Percentiles rank a stretch among this genome's conserved stretches.
Evolutionary conservation across 2,329 filamentous ascomycete genomes (phyloP).

Genomic region (Leptodontidium sp.): DNA sequence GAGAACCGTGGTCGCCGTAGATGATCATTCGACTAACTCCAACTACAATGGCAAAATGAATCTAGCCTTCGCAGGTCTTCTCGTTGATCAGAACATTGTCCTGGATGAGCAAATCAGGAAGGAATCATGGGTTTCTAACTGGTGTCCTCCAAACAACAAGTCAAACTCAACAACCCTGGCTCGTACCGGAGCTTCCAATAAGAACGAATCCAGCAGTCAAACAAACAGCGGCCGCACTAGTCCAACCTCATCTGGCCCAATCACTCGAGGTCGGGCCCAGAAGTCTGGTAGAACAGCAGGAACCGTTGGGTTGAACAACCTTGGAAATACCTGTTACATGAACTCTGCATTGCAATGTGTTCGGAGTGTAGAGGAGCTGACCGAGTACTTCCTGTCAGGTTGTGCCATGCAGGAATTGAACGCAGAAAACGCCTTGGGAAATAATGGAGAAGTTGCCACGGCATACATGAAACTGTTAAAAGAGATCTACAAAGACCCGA

Average conservation of each 20-base stretch:
- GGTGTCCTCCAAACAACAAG: constrained; percentile 43
- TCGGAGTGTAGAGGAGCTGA: constrained; percentile 90
- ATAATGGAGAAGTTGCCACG: constrained; percentile 86
- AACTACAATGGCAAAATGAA: constrained; percentile 81
- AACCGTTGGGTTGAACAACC: constrained; percentile 83
- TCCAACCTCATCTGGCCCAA: constrained; percentile 63
- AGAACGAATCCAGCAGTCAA: constrained; percentile 48
- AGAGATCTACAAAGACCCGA: constrained; percentile 77
- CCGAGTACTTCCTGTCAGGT: constrained; percentile 84
- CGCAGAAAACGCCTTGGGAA: constrained; percentile 81
- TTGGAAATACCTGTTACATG: constrained; percentile 99
- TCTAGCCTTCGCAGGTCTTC: constrained; percentile 71
- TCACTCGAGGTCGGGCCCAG: constrained; percentile 76
- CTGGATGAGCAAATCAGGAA: constrained; percentile 78
- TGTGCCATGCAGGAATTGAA: constrained; percentile 86
- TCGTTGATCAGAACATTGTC: constrained; percentile 79
- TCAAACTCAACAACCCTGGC: constrained; percentile 35
- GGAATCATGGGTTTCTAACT: constrained; percentile 65
- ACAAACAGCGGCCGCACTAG: constrained; percentile 74
- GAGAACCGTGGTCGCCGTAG: constrained; percentile 67
- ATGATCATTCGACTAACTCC: constrained; percentile 75
- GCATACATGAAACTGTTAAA: constrained; percentile 80
- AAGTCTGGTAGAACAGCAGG: constrained; percentile 76
- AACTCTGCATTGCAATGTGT: constrained; percentile 97
- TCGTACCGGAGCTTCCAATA: constrained; percentile 31